Evolutionary conservation across 2,329 filamentous ascomycete genomes (phyloP).

Genomic region (Dothistroma septosporum): DNA sequence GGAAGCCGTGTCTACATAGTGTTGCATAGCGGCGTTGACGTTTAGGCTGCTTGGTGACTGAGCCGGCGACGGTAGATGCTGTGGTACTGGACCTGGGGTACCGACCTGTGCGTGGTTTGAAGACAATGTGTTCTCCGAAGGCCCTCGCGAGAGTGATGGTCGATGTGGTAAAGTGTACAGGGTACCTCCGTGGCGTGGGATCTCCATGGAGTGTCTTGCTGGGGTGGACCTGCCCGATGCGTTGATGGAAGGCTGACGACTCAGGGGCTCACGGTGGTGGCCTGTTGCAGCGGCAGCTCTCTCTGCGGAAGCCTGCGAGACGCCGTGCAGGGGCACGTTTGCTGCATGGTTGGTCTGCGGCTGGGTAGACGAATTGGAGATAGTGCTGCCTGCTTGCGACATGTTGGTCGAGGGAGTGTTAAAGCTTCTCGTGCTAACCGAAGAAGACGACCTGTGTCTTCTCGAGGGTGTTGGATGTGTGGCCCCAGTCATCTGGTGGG

Average conservation of each 20-base stretch:
- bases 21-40: conserved; percentile 25
- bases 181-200: conserved; percentile 19
- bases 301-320: conserved; percentile 36
- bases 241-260: conserved; percentile 33
- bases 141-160: conserved; percentile 32
- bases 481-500: conserved; percentile 45
- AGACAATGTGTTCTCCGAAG: conserved; percentile 25
- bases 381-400: conserved; percentile 12
- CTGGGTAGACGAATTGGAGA: conserved; percentile 18
- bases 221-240: conserved; percentile 36
- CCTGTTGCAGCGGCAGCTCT: conserved; percentile 32
- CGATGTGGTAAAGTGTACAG: conserved; percentile 32
- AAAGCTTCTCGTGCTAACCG: conserved; percentile 28
- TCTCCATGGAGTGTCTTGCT: conserved; percentile 31
- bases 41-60: conserved; percentile 19
- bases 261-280: conserved; percentile 19
- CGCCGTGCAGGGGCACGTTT: conserved; percentile 21
- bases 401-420: conserved; percentile 25
- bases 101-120: conserved; percentile 28
- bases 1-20: conserved; percentile 40
- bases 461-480: conserved; percentile 52
- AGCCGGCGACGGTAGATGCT: conserved; percentile 20
- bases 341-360: conserved; percentile 22
- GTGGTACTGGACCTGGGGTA: conserved; percentile 21
- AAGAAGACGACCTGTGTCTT: conserved; percentile 43